A percentile compares a stretch with the other conserved stretches of the same genome.
Conservation (phyloP, 306 rosid species). For the Begonia peltatifolia region DNA sequence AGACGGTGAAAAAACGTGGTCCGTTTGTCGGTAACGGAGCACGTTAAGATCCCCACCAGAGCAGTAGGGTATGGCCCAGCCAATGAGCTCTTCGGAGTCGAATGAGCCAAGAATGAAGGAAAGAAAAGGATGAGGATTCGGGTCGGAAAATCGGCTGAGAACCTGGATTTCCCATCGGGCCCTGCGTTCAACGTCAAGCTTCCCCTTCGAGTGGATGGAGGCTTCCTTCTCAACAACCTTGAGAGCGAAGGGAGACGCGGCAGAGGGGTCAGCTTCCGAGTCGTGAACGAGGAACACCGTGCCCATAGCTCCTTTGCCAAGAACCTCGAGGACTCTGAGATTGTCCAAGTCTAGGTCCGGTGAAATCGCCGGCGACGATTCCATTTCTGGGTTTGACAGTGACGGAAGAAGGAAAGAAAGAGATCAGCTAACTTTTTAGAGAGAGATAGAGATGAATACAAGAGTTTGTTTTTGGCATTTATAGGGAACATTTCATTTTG, state of each 20-base stretch:
- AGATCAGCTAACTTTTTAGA: neutral
- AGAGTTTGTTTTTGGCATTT: conserved; percentile 18
- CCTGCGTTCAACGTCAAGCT: conserved; percentile 58
- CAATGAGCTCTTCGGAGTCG: conserved; percentile 35
- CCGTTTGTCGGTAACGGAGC: conserved; percentile 72
- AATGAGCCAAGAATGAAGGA: conserved; percentile 45
- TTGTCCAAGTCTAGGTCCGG: conserved; percentile 41
- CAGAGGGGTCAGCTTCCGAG: conserved; percentile 11
- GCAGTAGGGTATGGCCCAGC: conserved; percentile 82
- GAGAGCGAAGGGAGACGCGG: conserved; percentile 39
- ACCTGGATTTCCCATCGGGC: conserved; percentile 78
- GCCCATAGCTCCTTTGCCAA: conserved; percentile 95
- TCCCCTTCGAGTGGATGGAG: conserved; percentile 20
- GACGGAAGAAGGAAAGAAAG: conserved; percentile 2
- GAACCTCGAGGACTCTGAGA: conserved; percentile 47
- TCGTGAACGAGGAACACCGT: conserved; percentile 73
- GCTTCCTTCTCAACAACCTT: conserved; percentile 71
- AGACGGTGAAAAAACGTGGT: conserved; percentile 58
- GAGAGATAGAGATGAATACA: conserved; percentile 3
- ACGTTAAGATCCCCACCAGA: conserved; percentile 87
- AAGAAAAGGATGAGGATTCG: conserved; percentile 40
- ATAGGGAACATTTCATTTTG: conserved; percentile 12
- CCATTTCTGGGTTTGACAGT: conserved; percentile 18
- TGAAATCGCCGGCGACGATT: conserved; percentile 15
- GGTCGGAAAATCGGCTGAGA: conserved; percentile 39